Evolutionary conservation across 495 filamentous ascomycete genomes (phyloP).

Genomic region (Penicillium silybi): DNA sequence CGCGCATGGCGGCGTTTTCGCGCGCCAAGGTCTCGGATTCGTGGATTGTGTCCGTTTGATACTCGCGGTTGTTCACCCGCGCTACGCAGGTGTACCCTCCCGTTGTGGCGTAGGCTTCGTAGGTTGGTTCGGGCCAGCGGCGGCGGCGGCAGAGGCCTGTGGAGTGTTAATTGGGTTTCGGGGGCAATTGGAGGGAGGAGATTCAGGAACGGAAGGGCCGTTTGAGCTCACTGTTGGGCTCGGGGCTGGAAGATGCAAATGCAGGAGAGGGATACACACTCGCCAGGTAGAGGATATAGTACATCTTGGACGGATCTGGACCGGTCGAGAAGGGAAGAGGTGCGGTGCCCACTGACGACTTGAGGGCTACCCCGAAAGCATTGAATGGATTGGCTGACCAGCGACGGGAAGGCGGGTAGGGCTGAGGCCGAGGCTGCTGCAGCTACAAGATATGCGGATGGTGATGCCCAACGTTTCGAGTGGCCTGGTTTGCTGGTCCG

Average conservation of each 20-base stretch:
- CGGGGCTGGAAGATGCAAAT: not conserved
- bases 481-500: not conserved
- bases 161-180: slow-evolving; percentile 5
- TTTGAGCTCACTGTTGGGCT: slow-evolving; percentile 10
- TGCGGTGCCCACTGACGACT: slow-evolving; percentile 16
- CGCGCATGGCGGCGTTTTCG: slow-evolving; percentile 93
- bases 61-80: slow-evolving; percentile 93
- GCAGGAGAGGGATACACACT: slow-evolving; percentile 45
- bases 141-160: slow-evolving; percentile 94
- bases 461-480: slow-evolving; percentile 33
- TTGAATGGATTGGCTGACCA: slow-evolving; percentile 24
- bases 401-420: slow-evolving; percentile 15
- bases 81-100: slow-evolving; percentile 86
- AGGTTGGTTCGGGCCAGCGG: slow-evolving; percentile 89
- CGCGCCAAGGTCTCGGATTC: slow-evolving; percentile 76
- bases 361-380: slow-evolving; percentile 29
- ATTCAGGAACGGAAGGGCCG: slow-evolving; percentile 3
- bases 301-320: slow-evolving; percentile 39
- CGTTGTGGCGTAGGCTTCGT: slow-evolving; percentile 65
- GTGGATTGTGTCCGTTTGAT: slow-evolving; percentile 85
- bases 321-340: not conserved
- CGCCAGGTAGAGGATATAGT: slow-evolving; percentile 66
- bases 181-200: not conserved
- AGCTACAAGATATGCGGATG: slow-evolving; percentile 22
- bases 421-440: slow-evolving; percentile 16